phyloP scores from a whole-genome alignment of 345 rosid genomes.

The Gossypium thurberi region DNA sequence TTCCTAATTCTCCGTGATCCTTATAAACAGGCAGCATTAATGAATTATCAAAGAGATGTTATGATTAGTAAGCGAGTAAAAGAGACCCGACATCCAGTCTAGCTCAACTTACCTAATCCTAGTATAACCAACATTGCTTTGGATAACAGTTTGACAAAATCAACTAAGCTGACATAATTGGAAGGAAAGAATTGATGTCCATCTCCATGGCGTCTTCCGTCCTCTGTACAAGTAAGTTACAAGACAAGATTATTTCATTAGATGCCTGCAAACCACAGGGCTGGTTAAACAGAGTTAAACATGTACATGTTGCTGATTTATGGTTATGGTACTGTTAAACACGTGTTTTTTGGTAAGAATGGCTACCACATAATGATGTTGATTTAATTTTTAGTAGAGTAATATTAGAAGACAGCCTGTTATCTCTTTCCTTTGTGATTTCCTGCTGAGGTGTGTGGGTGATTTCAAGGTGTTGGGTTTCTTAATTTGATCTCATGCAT shows the following conservation, averaged over 20 bases:
- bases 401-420: neutral
- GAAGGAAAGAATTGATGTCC: constrained; percentile 25
- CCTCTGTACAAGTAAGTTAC: neutral
- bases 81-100: neutral
- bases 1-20: constrained; percentile 31
- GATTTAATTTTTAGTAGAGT: neutral
- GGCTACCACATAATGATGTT: neutral
- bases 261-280: neutral
- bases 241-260: constrained; percentile 1
- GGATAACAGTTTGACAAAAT: constrained; percentile 32
- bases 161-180: constrained; percentile 27
- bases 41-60: neutral
- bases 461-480: neutral
- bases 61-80: neutral
- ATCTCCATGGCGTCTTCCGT: neutral
- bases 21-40: constrained; percentile 8
- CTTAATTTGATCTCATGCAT: neutral
- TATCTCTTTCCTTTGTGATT: neutral
- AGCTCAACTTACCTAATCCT: constrained; percentile 28
- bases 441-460: neutral
- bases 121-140: constrained; percentile 33
- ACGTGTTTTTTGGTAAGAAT: neutral
- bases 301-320: neutral
- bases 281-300: neutral
- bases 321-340: neutral